phyloP scores from a whole-genome alignment of 305 asterid species.

The Ajuga reptans region DNA sequence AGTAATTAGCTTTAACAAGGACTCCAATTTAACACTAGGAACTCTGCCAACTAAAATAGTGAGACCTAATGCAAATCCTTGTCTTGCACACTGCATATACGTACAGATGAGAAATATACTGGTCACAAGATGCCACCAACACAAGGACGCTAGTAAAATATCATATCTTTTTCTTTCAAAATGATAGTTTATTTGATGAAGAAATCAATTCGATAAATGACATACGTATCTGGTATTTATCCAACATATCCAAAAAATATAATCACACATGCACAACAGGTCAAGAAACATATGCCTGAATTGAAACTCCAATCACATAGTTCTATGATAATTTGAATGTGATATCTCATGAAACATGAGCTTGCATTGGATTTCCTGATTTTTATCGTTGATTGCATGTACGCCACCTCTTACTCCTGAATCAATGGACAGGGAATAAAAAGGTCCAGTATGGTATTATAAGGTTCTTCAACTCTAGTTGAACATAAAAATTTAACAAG shows the following conservation, averaged over 20 bases:
- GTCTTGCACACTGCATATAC: constrained; percentile 73
- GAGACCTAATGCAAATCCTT: constrained; percentile 92
- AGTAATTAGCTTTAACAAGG: constrained; percentile 67
- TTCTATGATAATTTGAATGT: background rate
- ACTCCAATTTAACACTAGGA: constrained; percentile 58
- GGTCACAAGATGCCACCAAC: background rate
- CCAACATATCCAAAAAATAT: too few species aligned
- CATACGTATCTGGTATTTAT: too few species aligned
- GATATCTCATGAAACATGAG: background rate
- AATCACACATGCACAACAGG: too few species aligned
- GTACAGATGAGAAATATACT: background rate
- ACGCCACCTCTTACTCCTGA: background rate
- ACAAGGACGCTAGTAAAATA: background rate
- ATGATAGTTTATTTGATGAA: too few species aligned
- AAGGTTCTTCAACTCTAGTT: background rate
- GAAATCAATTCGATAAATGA: too few species aligned
- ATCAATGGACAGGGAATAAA: background rate
- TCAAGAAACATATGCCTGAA: too few species aligned
- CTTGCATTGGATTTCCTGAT: background rate
- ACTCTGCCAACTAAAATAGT: constrained; percentile 56
- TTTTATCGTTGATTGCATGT: background rate
- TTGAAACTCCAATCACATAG: too few species aligned
- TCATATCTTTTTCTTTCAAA: background rate
- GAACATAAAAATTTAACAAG: background rate
- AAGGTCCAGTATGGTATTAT: background rate